A percentile compares a stretch with the other conserved stretches of the same genome.
Conservation (phyloP, 495 filamentous ascomycete species). For the Daldinia grandis region DNA sequence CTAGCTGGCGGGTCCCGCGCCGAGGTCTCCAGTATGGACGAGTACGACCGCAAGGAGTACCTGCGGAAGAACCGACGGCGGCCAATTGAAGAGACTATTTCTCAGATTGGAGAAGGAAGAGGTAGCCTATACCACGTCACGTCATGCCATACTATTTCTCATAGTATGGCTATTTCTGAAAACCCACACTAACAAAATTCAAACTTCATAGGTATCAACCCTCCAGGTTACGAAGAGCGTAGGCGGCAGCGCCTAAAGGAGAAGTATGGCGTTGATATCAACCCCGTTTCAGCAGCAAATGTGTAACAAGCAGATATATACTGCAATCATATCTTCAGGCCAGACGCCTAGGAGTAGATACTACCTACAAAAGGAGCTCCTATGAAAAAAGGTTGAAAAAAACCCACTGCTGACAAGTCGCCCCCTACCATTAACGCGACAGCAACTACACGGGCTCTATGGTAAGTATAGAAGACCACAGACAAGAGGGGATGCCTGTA, state of each 20-base stretch:
- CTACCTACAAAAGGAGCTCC: background rate
- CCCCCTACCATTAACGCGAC: background rate
- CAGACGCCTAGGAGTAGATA: background rate
- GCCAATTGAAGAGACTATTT: constrained; percentile 82
- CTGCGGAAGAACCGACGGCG: constrained; percentile 77
- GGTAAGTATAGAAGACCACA: constrained; percentile 13
- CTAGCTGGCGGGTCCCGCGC: constrained; percentile 59
- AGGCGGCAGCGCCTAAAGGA: constrained; percentile 84
- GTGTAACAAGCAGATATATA: constrained; percentile 10
- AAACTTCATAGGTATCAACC: constrained; percentile 72
- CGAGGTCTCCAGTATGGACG: constrained; percentile 69
- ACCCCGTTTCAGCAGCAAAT: constrained; percentile 55
- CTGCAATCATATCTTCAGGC: background rate
- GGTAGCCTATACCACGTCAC: constrained; percentile 63
- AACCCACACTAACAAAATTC: constrained; percentile 30
- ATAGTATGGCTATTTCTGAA: background rate
- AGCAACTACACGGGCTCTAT: constrained; percentile 8
- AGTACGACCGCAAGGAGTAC: constrained; percentile 80
- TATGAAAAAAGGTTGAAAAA: background rate
- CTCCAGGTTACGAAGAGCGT: constrained; percentile 86
- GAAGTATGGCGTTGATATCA: constrained; percentile 88
- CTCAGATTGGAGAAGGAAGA: constrained; percentile 87
- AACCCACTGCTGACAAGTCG: background rate
- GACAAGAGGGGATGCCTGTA: constrained; percentile 24
- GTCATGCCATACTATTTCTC: background rate